These are phyloP conservation scores for Dicorynia guianensis DNA, from an alignment of 306 rosid species.

Conservation along the genomic window DNA sequence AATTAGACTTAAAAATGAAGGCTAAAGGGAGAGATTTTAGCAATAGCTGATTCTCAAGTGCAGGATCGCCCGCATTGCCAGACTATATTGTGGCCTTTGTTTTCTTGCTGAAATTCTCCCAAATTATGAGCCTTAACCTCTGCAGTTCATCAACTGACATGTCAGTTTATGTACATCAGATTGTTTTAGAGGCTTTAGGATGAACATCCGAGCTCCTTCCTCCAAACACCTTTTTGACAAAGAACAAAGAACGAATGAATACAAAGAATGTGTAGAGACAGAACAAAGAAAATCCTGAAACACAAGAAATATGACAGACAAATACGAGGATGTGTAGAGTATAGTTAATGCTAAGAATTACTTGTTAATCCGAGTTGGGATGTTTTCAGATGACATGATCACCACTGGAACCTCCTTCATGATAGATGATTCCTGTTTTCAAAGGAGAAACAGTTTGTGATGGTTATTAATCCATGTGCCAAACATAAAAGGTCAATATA, in stretches of 20 bases:
- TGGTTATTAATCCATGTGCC: background rate
- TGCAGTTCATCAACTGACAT: conserved; percentile 73
- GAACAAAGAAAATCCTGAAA: too few relatives aligned
- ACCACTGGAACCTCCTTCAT: conserved; percentile 96
- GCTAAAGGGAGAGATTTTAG: background rate
- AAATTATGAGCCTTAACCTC: conserved; percentile 40
- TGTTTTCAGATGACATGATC: conserved; percentile 89
- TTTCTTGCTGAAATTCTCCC: conserved; percentile 14
- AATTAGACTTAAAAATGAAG: conserved; percentile 32
- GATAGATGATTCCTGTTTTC: conserved; percentile 72
- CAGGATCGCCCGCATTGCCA: conserved; percentile 7
- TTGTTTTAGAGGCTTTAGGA: conserved; percentile 84
- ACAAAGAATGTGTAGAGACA: background rate
- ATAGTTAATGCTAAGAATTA: conserved; percentile 33
- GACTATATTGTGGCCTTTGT: conserved; percentile 20
- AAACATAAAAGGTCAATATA: background rate
- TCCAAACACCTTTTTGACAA: conserved; percentile 71
- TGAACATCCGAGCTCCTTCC: conserved; percentile 98
- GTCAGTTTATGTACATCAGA: conserved; percentile 76
- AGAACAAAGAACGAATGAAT: background rate
- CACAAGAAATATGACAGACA: background rate
- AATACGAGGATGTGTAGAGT: background rate
- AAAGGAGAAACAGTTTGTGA: background rate
- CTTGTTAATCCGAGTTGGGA: conserved; percentile 84
- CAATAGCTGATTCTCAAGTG: background rate